Conservation (phyloP, 2,329 filamentous ascomycete species). For the Venturia effusa region DNA sequence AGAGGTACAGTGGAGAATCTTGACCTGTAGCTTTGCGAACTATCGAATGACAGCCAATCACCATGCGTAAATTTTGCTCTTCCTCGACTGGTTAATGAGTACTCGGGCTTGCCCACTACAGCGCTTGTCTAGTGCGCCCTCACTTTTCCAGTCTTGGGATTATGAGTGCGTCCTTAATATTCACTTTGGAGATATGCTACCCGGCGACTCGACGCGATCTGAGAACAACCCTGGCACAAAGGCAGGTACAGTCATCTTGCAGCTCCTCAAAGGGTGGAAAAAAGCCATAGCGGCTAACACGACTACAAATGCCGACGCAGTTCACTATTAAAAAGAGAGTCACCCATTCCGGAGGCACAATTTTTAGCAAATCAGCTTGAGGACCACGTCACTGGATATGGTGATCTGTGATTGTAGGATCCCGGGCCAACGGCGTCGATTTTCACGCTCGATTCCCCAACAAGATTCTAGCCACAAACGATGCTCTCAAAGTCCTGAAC, state of each 20-base stretch:
- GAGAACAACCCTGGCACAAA: neutral
- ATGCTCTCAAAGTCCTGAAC: neutral
- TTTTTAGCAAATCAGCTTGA: neutral
- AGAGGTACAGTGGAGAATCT: conserved; percentile 2
- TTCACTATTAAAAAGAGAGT: neutral
- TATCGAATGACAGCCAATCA: neutral
- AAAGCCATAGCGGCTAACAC: neutral
- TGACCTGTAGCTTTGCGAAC: neutral
- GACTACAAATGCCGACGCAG: neutral
- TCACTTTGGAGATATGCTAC: too few species aligned
- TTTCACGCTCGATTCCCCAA: neutral
- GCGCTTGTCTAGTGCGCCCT: neutral
- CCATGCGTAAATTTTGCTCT: neutral
- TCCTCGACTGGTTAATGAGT: neutral
- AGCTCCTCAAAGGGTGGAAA: neutral
- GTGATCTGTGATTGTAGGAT: too few species aligned
- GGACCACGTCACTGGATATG: neutral
- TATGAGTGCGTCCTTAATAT: neutral
- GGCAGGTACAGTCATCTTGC: neutral
- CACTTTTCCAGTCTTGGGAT: neutral
- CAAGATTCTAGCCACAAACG: too few species aligned
- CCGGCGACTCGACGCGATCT: too few species aligned
- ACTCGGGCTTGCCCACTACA: neutral
- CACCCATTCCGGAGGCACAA: neutral
- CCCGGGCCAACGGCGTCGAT: neutral